Conservation (phyloP, 2,329 filamentous ascomycete genomes). For the Fusarium sp. region DNA sequence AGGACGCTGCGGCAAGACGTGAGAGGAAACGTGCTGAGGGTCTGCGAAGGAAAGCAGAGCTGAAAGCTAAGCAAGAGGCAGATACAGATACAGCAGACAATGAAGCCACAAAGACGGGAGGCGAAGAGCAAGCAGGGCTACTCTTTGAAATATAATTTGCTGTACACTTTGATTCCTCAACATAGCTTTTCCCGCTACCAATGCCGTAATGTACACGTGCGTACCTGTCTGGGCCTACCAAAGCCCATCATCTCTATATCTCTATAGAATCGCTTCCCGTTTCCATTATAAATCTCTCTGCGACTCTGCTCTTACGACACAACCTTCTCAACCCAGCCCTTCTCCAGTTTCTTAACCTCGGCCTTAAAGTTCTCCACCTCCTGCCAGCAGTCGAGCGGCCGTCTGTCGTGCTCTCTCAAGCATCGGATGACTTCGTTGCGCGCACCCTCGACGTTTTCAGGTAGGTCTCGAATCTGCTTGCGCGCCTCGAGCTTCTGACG, state of each 20-base stretch:
- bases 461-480: conserved; percentile 77
- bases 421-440: conserved; percentile 84
- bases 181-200: conserved; percentile 52
- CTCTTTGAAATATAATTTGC: conserved; percentile 45
- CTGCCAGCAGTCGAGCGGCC: conserved; percentile 93
- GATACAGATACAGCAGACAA: conserved; percentile 15
- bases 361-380: conserved; percentile 93
- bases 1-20: conserved; percentile 66
- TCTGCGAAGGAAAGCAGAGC: conserved; percentile 65
- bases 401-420: conserved; percentile 85
- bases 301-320: conserved; percentile 60
- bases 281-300: conserved; percentile 13
- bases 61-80: conserved; percentile 48
- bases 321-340: conserved; percentile 88
- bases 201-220: conserved; percentile 55
- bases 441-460: conserved; percentile 80
- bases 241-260: conserved; percentile 38
- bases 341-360: conserved; percentile 89
- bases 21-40: conserved; percentile 73
- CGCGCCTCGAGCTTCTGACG: conserved; percentile 72
- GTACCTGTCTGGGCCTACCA: conserved; percentile 32
- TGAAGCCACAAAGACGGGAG: conserved; percentile 31
- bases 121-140: conserved; percentile 40
- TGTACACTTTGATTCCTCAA: conserved; percentile 51
- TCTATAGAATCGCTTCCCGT: conserved; percentile 34